phyloP scores from a whole-genome alignment of 768 basidiomycete species.

The Calocera viscosa region DNA sequence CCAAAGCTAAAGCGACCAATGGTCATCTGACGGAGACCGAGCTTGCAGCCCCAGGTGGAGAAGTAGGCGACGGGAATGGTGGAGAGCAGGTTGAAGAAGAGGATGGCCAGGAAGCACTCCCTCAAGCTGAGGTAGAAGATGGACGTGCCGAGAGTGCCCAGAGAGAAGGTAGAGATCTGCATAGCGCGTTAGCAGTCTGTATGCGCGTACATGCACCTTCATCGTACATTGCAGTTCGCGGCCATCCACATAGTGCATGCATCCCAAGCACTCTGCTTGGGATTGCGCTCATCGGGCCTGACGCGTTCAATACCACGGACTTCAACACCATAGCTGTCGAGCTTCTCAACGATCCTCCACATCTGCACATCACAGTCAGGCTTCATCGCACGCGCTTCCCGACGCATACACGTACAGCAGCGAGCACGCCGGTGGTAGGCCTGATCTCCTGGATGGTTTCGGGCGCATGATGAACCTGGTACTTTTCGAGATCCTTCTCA shows the following conservation, averaged over 20 bases:
- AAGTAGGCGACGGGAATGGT: conserved; percentile 28
- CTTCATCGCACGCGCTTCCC: neutral
- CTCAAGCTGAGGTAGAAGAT: conserved; percentile 29
- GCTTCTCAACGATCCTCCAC: conserved; percentile 18
- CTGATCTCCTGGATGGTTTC: neutral
- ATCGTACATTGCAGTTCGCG: conserved; percentile 22
- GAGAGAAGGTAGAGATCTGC: conserved; percentile 27
- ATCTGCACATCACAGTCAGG: conserved; percentile 9
- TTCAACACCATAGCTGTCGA: conserved; percentile 27
- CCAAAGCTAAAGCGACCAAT: conserved; percentile 34
- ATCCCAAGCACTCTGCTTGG: conserved; percentile 11
- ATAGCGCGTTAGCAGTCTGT: neutral
- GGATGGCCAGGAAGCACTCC: conserved; percentile 30
- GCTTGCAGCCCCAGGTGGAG: conserved; percentile 31
- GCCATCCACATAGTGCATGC: conserved; percentile 25
- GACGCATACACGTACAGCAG: neutral
- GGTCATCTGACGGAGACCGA: conserved; percentile 36
- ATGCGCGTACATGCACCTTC: neutral
- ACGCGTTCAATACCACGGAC: conserved; percentile 30
- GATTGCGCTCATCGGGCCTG: conserved; percentile 21
- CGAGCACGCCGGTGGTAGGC: neutral
- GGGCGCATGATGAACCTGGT: neutral
- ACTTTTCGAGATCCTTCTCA: conserved; percentile 4
- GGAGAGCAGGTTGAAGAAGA: conserved; percentile 33
- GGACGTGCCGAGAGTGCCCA: conserved; percentile 30